Percentiles rank a stretch among this genome's conserved stretches.
These are phyloP conservation scores for Biancaea sappan DNA, from an alignment of 306 rosid genomes.

Conservation along the genomic window DNA sequence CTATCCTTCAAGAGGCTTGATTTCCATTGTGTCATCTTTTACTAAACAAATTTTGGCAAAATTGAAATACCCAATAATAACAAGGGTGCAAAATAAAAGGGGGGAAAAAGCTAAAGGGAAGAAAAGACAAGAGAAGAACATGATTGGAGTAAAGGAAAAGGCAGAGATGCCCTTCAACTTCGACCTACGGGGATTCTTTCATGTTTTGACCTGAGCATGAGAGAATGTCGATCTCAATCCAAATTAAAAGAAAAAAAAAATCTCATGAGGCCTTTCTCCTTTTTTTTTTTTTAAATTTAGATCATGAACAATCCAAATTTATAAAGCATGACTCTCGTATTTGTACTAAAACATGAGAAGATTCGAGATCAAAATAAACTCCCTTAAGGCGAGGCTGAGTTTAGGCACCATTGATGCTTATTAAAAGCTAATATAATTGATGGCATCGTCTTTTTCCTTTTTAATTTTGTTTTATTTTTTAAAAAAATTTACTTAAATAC, in stretches of 20 bases:
- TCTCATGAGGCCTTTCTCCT: too few species aligned
- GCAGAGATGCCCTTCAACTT: constrained; percentile 34
- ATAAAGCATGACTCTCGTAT: too few species aligned
- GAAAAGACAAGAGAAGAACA: constrained; percentile 36
- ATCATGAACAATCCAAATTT: too few species aligned
- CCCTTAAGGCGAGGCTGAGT: too few species aligned
- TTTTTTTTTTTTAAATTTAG: too few species aligned
- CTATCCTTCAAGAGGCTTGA: constrained; percentile 34
- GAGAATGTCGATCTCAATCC: too few species aligned
- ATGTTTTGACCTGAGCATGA: too few species aligned
- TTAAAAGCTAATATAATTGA: constrained; percentile 28
- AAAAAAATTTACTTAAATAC: too few species aligned
- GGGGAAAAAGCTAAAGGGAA: constrained; percentile 21
- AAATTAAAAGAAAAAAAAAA: too few species aligned
- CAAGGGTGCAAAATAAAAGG: constrained; percentile 21
- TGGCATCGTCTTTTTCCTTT: constrained; percentile 39
- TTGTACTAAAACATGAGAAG: too few species aligned
- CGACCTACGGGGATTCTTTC: constrained; percentile 21
- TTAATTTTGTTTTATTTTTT: too few species aligned
- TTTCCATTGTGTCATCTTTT: constrained; percentile 37
- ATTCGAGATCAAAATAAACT: too few species aligned
- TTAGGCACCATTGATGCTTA: constrained; percentile 26
- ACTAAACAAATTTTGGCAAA: constrained; percentile 21
- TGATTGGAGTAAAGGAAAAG: not conserved
- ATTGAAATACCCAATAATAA: constrained; percentile 33